Base-by-base conservation (phyloP, 2,329 filamentous ascomycete species). In the Fusarium sp. region DNA sequence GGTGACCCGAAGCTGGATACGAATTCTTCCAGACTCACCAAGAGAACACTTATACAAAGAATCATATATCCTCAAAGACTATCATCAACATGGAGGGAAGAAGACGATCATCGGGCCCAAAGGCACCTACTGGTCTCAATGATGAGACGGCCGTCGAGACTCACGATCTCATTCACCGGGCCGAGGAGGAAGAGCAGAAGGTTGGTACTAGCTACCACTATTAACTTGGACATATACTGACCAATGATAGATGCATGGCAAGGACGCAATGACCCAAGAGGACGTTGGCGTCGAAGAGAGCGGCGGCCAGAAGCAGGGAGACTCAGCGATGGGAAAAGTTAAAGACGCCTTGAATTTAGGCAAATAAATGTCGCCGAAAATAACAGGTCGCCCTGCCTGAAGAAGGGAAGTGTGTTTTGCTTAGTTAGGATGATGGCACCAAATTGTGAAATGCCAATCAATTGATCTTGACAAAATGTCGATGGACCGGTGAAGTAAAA, bases 161-260 rank as follows among this genome's bases (percentile, higher is more conserved):
- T 8, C 78, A 80, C 45, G 78, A 80, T 18, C 71, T 80, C 44
- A 80, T 80, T 18, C 77, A 79, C 49, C 55, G 72, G 5, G 78
- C 78, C 31, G 78, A 80, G 50, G n/a, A 72, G 1, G 77, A 79
- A 45, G 77, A 79, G 52, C 77, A 79, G 50, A 72, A 69, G 54
- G 76, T 76, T 1, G 34, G 14, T 15, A 7, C 4, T 3, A 9
- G 3, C 6, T 5, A 6, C 0, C 5, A 3, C 9, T 1, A 7
- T 7, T n/a, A 1, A 2, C 10, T 1, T 14, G 5, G 7, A 2
- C 15, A 7, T 6, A 1, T 6, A 38, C 56, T 66, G 9, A 69
- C 24, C 0, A 7, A 5, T 2, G 1, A 10, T 24, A 76, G 74
- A n/a, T 76, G 38, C 74, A 76, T 7, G 73, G 73, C 31, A 63